A percentile compares a stretch with the other conserved stretches of the same genome.
Conservation (phyloP, 1,284 basidiomycete species). For the Psilocybe mexicana region DNA sequence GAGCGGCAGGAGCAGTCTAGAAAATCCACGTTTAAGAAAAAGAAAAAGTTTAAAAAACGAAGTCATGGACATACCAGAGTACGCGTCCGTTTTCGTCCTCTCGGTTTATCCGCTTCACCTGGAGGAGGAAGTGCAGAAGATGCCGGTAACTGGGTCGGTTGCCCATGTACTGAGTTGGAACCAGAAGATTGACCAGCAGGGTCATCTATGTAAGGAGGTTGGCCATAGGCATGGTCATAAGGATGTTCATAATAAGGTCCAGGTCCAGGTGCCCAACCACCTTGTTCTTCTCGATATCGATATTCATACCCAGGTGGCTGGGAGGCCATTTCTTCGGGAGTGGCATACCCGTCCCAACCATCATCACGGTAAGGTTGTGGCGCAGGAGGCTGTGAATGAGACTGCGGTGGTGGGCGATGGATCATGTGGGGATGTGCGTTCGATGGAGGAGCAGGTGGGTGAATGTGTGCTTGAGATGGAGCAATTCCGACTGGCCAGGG, state of each 20-base stretch:
- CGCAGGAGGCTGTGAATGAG: constrained; percentile 17
- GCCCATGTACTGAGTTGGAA: constrained; percentile 18
- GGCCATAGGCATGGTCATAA: constrained; percentile 39
- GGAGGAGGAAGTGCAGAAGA: constrained; percentile 24
- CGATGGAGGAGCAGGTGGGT: constrained; percentile 38
- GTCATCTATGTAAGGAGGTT: constrained; percentile 47
- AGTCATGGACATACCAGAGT: constrained; percentile 43
- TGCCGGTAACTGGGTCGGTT: constrained; percentile 17
- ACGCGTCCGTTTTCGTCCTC: constrained; percentile 67
- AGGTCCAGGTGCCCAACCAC: constrained; percentile 47
- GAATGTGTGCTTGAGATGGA: constrained; percentile 59
- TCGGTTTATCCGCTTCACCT: constrained; percentile 33
- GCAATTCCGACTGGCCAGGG: constrained; percentile 67
- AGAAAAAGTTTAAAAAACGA: not conserved
- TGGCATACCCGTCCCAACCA: constrained; percentile 41
- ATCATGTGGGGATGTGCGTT: constrained; percentile 44
- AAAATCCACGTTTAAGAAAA: constrained; percentile 11
- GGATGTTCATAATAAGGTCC: constrained; percentile 58
- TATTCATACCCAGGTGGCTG: constrained; percentile 52
- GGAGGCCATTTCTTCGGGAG: constrained; percentile 45
- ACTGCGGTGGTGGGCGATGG: constrained; percentile 36
- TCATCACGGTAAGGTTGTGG: constrained; percentile 23
- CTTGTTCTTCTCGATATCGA: constrained; percentile 58
- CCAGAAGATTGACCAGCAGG: constrained; percentile 22
- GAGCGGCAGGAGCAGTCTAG: constrained; percentile 56